phyloP scores from a whole-genome alignment of 352 stramenopile species.

The Phytophthora macrochlamydospora region DNA sequence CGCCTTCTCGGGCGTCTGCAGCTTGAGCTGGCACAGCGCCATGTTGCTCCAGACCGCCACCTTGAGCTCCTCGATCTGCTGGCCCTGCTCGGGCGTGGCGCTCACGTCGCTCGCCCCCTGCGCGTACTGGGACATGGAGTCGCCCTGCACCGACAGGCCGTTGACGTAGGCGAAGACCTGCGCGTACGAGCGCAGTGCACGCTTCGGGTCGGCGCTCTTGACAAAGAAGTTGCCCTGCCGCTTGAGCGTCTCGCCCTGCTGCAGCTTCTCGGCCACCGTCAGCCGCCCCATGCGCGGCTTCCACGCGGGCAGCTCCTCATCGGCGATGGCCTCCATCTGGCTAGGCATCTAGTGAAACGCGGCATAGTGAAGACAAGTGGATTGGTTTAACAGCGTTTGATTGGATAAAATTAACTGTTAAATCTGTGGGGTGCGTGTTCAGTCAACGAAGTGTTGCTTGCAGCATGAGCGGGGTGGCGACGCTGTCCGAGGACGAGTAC shows the following conservation, averaged over 20 bases:
- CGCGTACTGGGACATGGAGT: constrained; percentile 82
- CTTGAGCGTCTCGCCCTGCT: constrained; percentile 77
- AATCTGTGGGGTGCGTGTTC: no score
- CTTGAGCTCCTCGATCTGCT: constrained; percentile 69
- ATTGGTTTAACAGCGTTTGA: not conserved
- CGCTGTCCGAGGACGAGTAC: constrained; percentile 35
- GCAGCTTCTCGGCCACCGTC: constrained; percentile 75
- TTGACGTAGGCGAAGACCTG: constrained; percentile 88
- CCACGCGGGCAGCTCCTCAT: constrained; percentile 62
- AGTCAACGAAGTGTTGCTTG: no score
- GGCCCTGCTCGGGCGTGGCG: constrained; percentile 53
- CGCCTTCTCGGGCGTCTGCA: constrained; percentile 54
- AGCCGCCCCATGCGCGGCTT: constrained; percentile 71
- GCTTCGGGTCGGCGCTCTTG: constrained; percentile 61
- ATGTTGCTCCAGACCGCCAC: constrained; percentile 82
- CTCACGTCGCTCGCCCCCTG: constrained; percentile 48
- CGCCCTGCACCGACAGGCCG: constrained; percentile 69
- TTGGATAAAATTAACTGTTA: not conserved
- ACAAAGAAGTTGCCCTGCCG: constrained; percentile 78
- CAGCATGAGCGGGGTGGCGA: constrained; percentile 26
- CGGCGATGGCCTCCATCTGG: constrained; percentile 28
- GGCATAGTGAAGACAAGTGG: not conserved
- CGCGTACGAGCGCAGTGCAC: constrained; percentile 65
- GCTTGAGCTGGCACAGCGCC: constrained; percentile 82
- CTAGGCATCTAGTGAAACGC: not conserved